These are phyloP conservation scores for Syncephalastrum sp. DNA, from an alignment of 371 early-diverging fungal species.

Conservation along the genomic window DNA sequence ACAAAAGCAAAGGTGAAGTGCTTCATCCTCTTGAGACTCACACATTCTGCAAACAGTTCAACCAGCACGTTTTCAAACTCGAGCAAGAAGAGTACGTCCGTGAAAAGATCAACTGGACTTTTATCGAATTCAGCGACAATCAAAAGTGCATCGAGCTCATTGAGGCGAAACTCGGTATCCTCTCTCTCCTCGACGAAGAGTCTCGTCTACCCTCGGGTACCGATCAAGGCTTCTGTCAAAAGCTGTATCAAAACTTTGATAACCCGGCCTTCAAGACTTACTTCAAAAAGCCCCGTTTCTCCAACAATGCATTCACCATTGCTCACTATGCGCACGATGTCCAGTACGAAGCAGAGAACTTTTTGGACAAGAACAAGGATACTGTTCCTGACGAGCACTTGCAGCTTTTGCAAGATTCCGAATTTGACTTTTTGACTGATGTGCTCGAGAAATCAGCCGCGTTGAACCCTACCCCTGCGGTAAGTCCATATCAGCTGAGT, in stretches of 20 bases:
- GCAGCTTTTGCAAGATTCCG: constrained; percentile 62
- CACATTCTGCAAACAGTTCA: constrained; percentile 43
- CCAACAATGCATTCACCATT: constrained; percentile 77
- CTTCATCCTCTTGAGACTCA: background rate
- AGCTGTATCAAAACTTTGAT: constrained; percentile 76
- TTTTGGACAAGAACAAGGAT: constrained; percentile 99
- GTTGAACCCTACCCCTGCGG: constrained; percentile 34
- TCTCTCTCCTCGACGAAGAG: constrained; percentile 92
- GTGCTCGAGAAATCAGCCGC: constrained; percentile 53
- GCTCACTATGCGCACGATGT: constrained; percentile 93
- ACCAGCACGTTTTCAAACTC: constrained; percentile 64
- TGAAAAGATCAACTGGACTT: constrained; percentile 86
- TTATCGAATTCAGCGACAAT: constrained; percentile 96
- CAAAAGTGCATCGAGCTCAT: constrained; percentile 97
- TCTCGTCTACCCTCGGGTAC: constrained; percentile 86
- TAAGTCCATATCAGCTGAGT: background rate
- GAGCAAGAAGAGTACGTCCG: constrained; percentile 92
- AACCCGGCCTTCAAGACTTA: constrained; percentile 65
- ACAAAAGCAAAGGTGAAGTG: background rate
- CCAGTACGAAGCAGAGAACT: constrained; percentile 89
- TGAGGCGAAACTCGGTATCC: constrained; percentile 91
- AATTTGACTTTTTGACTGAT: constrained; percentile 74
- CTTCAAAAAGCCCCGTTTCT: constrained; percentile 92
- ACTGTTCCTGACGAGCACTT: constrained; percentile 93
- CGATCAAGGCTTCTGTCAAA: constrained; percentile 74